These are phyloP conservation scores for Lyophyllum decastes DNA, from an alignment of 768 basidiomycete genomes.

Conservation along the genomic window DNA sequence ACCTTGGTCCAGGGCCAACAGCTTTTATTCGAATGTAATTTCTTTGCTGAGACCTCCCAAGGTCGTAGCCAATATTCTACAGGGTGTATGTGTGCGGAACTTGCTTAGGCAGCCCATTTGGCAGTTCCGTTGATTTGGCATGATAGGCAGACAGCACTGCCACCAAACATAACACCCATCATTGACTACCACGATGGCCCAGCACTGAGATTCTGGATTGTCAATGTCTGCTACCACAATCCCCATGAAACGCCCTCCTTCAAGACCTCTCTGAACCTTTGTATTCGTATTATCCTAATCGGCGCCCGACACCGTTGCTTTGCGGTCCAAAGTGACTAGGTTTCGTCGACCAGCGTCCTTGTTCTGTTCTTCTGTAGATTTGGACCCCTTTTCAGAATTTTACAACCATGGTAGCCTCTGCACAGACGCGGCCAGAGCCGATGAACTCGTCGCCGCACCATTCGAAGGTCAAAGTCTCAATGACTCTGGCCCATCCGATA, in stretches of 20 bases:
- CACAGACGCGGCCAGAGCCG: slow-evolving; percentile 44
- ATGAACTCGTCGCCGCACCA: slow-evolving; percentile 86
- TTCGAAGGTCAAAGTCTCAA: slow-evolving; percentile 72
- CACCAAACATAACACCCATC: slow-evolving; percentile 1
- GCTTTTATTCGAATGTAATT: background rate
- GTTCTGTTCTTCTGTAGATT: background rate
- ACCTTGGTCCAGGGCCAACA: too few species aligned
- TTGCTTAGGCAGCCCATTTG: too few species aligned
- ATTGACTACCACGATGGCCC: slow-evolving; percentile 15
- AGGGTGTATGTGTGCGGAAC: too few species aligned
- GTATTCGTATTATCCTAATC: background rate
- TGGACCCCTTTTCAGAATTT: background rate
- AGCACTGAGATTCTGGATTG: slow-evolving; percentile 5
- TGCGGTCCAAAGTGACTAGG: background rate
- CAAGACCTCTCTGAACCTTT: background rate
- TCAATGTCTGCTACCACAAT: background rate
- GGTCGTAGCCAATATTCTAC: too few species aligned
- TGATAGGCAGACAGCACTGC: slow-evolving; percentile 9
- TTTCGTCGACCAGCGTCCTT: background rate
- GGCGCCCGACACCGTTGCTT: background rate
- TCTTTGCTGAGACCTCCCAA: background rate
- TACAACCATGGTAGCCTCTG: slow-evolving; percentile 8
- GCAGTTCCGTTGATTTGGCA: background rate
- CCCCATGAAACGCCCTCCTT: background rate
- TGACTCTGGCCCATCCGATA: slow-evolving; percentile 56